Evolutionary conservation across 1,284 basidiomycete species (phyloP), one percentile per base, ranked within the genome.

Genomic region (Marasmius tenuissimus): DNA sequence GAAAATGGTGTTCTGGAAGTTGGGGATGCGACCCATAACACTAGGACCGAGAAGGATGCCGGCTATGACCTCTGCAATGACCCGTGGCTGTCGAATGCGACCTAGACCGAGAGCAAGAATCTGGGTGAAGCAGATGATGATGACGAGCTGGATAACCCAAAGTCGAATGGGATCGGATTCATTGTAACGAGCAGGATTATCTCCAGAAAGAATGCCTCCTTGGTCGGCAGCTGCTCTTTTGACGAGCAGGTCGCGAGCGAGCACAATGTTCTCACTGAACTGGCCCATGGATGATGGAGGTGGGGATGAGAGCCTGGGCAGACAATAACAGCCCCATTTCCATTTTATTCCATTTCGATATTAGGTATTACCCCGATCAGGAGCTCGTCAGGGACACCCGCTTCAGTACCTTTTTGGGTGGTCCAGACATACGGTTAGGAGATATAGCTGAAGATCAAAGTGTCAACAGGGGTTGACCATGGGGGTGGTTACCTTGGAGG

Each of bases 31-130:
- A 4, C 92, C 89, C 80, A 90, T 83, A 12, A 91, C 86, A 1
- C 89, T 87, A 1, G 92, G 89, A 11, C 90, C 90, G 16, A 94
- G 83, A 38, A 96, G 69, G 68, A 96, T 86, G 45, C 93, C 94
- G 3, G 87, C 91, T 62, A 96, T 89, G 68, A 96, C 89, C 74
- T 96, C 94, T 61, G 93, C 89, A 62, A 96, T 94, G 68, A 96
- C 94, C 53, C 88, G 82, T 4, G 94, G 94, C 73, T 96, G 93
- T 49, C 88, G 85, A 61, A 95, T 85, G 57, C 83, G 87, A 35
- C 77, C 72, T 35, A 94, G 81, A 56, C 81, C 67, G 56, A 89
- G 75, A 1, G 86, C 82, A 12, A 96, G 84, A 6, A 90, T 68
- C 69, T 93, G 91, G 55, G 87, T 89, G 77, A 93, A 85, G 55